Conservation (phyloP, 2,329 filamentous ascomycete genomes). For the Drechmeria coniospora region DNA sequence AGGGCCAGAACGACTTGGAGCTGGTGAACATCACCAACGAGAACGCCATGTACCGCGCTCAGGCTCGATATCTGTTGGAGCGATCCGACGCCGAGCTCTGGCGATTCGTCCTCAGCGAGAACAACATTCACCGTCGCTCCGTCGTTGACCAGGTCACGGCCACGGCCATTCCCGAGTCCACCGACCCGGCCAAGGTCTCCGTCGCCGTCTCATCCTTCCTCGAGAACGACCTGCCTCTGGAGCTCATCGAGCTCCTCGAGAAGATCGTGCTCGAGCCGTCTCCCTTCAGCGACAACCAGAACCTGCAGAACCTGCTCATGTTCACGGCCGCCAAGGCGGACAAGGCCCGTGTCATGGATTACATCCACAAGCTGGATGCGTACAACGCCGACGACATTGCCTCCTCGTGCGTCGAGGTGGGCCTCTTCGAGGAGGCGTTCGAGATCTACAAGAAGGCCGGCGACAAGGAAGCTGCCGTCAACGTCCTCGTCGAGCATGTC, state of each 20-base stretch:
- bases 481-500: slow-evolving; percentile 88
- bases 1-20: slow-evolving; percentile 94
- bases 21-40: slow-evolving; percentile 97
- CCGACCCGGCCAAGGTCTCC: slow-evolving; percentile 86
- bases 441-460: slow-evolving; percentile 97
- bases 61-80: slow-evolving; percentile 87
- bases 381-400: slow-evolving; percentile 92
- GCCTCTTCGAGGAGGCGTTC: slow-evolving; percentile 90
- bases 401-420: slow-evolving; percentile 82
- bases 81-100: slow-evolving; percentile 82
- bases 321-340: slow-evolving; percentile 95
- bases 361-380: slow-evolving; percentile 79
- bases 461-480: slow-evolving; percentile 72
- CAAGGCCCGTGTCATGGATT: slow-evolving; percentile 86
- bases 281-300: slow-evolving; percentile 93
- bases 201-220: slow-evolving; percentile 90
- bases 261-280: slow-evolving; percentile 99
- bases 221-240: slow-evolving; percentile 74
- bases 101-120: slow-evolving; percentile 85
- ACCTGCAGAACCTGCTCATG: slow-evolving; percentile 89
- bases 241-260: slow-evolving; percentile 93
- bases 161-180: slow-evolving; percentile 84
- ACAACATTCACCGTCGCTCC: slow-evolving; percentile 88
- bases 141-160: slow-evolving; percentile 93
- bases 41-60: slow-evolving; percentile 99